Evolutionary conservation across 1,284 basidiomycete genomes (phyloP).

Genomic region (Ustilago trichophora): DNA sequence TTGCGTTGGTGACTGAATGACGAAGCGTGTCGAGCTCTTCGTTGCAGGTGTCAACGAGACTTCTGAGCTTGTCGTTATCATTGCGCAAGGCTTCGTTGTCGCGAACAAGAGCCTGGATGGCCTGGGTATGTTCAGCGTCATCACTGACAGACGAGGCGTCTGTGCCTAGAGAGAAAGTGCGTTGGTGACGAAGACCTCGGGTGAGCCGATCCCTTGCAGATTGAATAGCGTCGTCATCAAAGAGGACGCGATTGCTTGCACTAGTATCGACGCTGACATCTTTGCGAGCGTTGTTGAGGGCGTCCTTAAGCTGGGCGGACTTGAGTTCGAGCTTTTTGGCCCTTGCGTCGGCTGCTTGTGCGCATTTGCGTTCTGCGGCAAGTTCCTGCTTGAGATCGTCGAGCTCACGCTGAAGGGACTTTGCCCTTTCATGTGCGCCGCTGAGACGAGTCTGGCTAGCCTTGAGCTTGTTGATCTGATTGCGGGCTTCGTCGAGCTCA

Average conservation of each 20-base stretch:
- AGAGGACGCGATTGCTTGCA: conserved; percentile 4
- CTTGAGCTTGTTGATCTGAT: conserved; percentile 75
- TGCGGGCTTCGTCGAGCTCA: conserved; percentile 81
- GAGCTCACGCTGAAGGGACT: conserved; percentile 70
- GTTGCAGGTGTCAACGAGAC: conserved; percentile 49
- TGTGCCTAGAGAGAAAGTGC: conserved; percentile 12
- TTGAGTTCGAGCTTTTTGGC: conserved; percentile 69
- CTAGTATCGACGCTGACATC: conserved; percentile 13
- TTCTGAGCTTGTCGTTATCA: conserved; percentile 42
- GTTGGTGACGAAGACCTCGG: conserved; percentile 24
- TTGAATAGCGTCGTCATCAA: conserved; percentile 36
- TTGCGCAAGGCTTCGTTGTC: conserved; percentile 51
- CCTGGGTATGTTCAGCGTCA: conserved; percentile 16
- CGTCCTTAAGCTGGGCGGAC: conserved; percentile 30
- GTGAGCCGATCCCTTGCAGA: conserved; percentile 36
- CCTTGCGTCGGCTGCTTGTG: conserved; percentile 76
- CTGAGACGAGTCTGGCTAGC: conserved; percentile 76
- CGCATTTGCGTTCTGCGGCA: conserved; percentile 77
- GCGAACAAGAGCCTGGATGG: conserved; percentile 27
- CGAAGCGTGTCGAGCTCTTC: conserved; percentile 52
- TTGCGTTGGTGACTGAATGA: conserved; percentile 25
- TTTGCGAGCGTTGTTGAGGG: conserved; percentile 34
- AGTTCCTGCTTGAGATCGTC: conserved; percentile 87
- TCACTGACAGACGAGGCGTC: conserved; percentile 2
- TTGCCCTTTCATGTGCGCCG: conserved; percentile 59